phyloP scores from a whole-genome alignment of 2,329 filamentous ascomycete genomes.

The Colletotrichum viniferum region DNA sequence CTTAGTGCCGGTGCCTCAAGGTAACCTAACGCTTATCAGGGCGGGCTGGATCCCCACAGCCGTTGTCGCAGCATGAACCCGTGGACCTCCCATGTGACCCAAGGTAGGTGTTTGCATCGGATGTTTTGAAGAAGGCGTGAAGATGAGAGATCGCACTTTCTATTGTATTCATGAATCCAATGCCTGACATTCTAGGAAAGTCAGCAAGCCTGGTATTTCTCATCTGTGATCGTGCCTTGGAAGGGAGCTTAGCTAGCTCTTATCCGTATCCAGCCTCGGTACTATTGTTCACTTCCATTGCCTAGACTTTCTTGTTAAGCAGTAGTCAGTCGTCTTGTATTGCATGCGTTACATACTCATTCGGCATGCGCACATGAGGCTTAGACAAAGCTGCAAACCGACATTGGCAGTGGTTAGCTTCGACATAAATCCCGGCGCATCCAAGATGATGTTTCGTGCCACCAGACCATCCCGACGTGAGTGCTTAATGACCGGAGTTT shows the following conservation, averaged over 20 bases:
- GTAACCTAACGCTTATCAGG: not conserved
- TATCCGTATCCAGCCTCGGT: not conserved
- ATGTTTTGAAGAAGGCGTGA: not conserved
- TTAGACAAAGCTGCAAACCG: not conserved
- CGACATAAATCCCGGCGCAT: not conserved
- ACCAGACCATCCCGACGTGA: not conserved
- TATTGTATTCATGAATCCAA: not conserved
- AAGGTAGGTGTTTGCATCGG: not conserved
- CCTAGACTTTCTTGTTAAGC: not conserved
- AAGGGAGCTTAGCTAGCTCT: not conserved
- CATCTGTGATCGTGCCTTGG: not conserved
- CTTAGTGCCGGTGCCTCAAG: not conserved
- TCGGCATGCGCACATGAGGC: not conserved
- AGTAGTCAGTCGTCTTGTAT: not conserved
- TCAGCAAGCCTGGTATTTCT: not conserved
- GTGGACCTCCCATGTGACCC: not conserved
- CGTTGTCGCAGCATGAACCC: not conserved
- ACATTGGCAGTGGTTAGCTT: not conserved
- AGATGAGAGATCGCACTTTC: not conserved
- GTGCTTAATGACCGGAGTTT: not conserved
- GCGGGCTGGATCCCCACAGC: not conserved
- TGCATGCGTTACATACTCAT: not conserved
- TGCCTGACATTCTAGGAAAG: not conserved
- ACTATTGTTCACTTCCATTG: not conserved
- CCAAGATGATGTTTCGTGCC: not conserved